Conservation (phyloP, 176 grass and related monocot genomes). For the Avena sativa region DNA sequence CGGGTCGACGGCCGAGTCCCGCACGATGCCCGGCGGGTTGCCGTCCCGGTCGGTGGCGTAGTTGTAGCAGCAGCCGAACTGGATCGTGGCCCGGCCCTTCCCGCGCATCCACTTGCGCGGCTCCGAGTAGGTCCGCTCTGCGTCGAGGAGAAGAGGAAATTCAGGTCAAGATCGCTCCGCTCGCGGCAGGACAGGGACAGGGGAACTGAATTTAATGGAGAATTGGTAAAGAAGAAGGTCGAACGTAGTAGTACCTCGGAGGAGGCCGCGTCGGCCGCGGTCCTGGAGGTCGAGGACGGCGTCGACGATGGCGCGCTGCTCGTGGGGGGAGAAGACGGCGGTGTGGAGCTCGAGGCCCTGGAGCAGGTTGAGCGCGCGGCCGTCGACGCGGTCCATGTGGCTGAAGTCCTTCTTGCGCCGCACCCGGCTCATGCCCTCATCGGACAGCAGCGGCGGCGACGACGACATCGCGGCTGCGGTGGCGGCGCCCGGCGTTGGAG, state of each 20-base stretch:
- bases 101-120: slow-evolving; percentile 82
- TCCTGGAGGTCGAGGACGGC: slow-evolving; percentile 53
- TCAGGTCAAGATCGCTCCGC: neutral
- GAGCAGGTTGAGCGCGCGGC: slow-evolving; percentile 47
- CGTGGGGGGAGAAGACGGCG: slow-evolving; percentile 53
- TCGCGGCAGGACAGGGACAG: neutral
- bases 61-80: slow-evolving; percentile 84
- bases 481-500: neutral
- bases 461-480: neutral
- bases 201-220: neutral
- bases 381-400: slow-evolving; percentile 55
- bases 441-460: neutral
- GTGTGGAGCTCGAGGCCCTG: slow-evolving; percentile 67
- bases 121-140: slow-evolving; percentile 69
- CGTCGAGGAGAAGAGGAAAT: neutral
- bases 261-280: slow-evolving; percentile 35
- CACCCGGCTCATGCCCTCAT: slow-evolving; percentile 5
- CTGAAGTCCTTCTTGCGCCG: slow-evolving; percentile 47
- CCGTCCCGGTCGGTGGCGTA: slow-evolving; percentile 61
- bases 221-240: neutral
- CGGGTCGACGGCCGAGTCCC: slow-evolving; percentile 51
- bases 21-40: slow-evolving; percentile 64
- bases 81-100: slow-evolving; percentile 64
- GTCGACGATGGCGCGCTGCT: slow-evolving; percentile 49
- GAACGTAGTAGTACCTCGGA: slow-evolving; percentile 32